These are phyloP conservation scores for Mycosphaerelloides madeirae DNA, from an alignment of 2,329 filamentous ascomycete genomes.

Conservation along the genomic window DNA sequence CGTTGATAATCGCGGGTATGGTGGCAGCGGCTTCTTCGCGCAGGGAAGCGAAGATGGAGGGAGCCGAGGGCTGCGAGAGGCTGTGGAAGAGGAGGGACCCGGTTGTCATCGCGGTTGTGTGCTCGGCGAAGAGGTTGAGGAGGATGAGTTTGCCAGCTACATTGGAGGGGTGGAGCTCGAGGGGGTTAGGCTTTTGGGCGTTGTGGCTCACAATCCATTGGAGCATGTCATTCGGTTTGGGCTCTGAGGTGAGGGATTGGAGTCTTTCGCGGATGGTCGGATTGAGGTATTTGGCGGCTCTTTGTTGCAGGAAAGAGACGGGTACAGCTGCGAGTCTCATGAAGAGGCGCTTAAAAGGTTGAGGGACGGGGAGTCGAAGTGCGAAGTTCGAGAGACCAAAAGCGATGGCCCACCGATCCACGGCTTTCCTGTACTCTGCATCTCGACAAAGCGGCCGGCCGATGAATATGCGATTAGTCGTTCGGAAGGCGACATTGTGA, in stretches of 20 bases:
- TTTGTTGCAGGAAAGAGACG: constrained; percentile 2
- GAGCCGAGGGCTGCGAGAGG: constrained; percentile 8
- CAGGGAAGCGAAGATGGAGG: constrained; percentile 7
- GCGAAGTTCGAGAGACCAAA: constrained; percentile 11
- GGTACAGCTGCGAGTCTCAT: constrained; percentile 7
- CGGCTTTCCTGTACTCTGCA: constrained; percentile 5
- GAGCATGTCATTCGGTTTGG: constrained; percentile 9
- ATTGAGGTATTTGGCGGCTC: constrained; percentile 2
- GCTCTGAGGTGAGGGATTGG: background rate
- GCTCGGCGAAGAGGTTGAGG: constrained; percentile 19
- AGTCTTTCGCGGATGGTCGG: constrained; percentile 3
- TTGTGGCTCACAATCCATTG: constrained; percentile 17
- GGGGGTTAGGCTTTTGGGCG: constrained; percentile 2
- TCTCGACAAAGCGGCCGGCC: constrained; percentile 12
- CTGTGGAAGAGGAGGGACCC: constrained; percentile 15
- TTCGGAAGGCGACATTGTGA: constrained; percentile 13
- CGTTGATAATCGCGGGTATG: constrained; percentile 3
- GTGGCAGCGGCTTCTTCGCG: constrained; percentile 14
- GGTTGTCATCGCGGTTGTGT: constrained; percentile 17
- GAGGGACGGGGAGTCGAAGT: constrained; percentile 4
- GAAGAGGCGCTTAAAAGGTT: background rate
- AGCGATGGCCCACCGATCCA: constrained; percentile 8
- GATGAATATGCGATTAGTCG: constrained; percentile 16
- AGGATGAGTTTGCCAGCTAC: constrained; percentile 15
- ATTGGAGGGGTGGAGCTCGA: constrained; percentile 8